Conservation (phyloP, 176 grass and related monocot genomes). For the Musa beccarii region DNA sequence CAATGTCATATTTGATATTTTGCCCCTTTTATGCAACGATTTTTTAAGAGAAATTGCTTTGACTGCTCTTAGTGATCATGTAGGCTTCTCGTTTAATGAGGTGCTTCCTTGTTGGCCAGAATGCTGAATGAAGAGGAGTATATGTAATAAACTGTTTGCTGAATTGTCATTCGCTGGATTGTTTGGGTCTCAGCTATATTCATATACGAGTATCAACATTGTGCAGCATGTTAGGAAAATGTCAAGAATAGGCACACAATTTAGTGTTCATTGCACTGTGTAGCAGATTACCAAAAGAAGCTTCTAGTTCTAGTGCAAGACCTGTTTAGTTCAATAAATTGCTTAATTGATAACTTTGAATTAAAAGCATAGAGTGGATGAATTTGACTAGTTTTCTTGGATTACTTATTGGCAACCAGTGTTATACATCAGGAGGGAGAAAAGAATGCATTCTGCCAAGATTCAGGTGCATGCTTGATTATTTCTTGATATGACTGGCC, state of each 20-base stretch:
- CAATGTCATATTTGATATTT: too few species aligned
- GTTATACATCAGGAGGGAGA: neutral
- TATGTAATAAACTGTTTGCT: neutral
- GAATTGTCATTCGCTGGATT: neutral
- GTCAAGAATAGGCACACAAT: too few species aligned
- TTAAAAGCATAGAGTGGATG: neutral
- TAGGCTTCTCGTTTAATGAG: neutral
- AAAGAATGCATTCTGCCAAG: neutral
- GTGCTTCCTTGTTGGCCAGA: neutral
- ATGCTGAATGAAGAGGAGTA: neutral
- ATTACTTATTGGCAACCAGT: neutral
- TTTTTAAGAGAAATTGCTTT: too few species aligned
- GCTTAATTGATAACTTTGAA: neutral
- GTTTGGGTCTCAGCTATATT: neutral
- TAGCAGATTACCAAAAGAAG: too few species aligned
- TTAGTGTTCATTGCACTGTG: too few species aligned
- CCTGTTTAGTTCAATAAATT: neutral
- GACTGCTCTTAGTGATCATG: neutral
- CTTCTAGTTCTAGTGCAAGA: neutral
- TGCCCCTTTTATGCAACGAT: too few species aligned
- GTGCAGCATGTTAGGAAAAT: neutral
- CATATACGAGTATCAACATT: neutral
- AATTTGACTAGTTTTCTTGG: neutral
- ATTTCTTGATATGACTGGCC: neutral
- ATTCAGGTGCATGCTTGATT: neutral